Conservation (phyloP, 139 green algal species). For the Chlorella sp. region DNA sequence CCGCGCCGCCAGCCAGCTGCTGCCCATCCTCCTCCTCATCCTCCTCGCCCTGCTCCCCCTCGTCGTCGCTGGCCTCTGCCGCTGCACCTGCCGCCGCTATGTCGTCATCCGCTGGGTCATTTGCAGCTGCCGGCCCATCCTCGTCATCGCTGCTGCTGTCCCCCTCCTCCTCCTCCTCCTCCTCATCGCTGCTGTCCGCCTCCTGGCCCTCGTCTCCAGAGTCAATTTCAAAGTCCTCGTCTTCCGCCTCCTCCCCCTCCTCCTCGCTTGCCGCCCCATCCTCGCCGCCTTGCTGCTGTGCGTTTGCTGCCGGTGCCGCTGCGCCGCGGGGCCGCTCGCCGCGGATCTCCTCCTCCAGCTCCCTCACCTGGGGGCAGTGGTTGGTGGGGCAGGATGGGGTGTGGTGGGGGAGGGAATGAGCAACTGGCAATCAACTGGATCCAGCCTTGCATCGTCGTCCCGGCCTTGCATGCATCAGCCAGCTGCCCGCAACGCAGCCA, state of each 20-base stretch:
- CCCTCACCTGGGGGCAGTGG: background rate
- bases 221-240: slow-evolving; percentile 34
- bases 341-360: slow-evolving; percentile 35
- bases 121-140: background rate
- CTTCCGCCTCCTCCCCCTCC: slow-evolving; percentile 32
- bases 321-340: background rate
- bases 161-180: slow-evolving; percentile 39
- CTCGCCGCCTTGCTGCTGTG: background rate
- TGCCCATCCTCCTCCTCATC: slow-evolving; percentile 39
- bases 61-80: background rate
- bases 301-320: background rate
- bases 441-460: background rate
- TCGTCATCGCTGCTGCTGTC: slow-evolving; percentile 16
- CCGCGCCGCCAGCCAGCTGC: slow-evolving; percentile 63
- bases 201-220: slow-evolving; percentile 37
- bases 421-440: background rate
- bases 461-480: background rate
- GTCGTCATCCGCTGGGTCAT: slow-evolving; percentile 16
- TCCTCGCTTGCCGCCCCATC: slow-evolving; percentile 21
- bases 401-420: background rate
- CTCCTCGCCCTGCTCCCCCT: background rate
- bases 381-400: background rate
- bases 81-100: background rate
- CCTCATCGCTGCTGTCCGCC: slow-evolving; percentile 37
- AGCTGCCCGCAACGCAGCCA: background rate